Evolutionary conservation across 768 basidiomycete species (phyloP), one percentile per base, ranked within the genome.

Genomic region (Lactarius quietus): DNA sequence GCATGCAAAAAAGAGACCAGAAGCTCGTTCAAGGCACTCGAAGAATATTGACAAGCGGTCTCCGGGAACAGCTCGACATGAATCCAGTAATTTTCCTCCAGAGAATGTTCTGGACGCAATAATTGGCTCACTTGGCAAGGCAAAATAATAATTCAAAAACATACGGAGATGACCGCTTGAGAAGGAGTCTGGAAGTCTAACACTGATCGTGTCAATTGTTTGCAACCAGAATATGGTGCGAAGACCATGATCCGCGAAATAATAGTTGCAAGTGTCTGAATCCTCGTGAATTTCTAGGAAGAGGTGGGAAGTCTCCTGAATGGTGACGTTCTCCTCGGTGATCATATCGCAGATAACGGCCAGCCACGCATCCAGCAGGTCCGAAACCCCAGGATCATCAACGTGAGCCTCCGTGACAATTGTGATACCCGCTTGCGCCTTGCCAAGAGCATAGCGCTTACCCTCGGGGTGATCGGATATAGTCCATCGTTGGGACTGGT

Each of bases 401-500:
- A 61, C 51, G 10, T 39, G 10, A 1, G 65, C 60, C 38, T 66
- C 65, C n/a, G 65, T 66, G 38, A 66, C 38, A 33, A 66, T 0
- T 1, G 60, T 57, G 4, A 66, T 6, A 2, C 64, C 59, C 1
- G 18, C 18, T 18, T 57, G 48, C 12, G 8, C n/a, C 3, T 9
- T 17, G n/a, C 23, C 43, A 28, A 57, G 38, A 0, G 65, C 48
- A 17, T 66, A 61, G 31, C 45, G 45, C 29, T 57, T 65, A 20
- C 64, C 64, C 18, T 65, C 64, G 6, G 64, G 54, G 8, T 65
- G 64, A 56, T 48, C 5, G 12, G 59, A 56, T 6, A 59, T 59
- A 61, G 33, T 33, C 33, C 33, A 33, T 6, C 31, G 12, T 33
- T 35, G 28, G 35, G 64, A 41, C 45, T 28, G 55, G 36, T 61